Base-by-base conservation (phyloP, 164 flowering plant species). In the Euptelea pleiosperma region DNA sequence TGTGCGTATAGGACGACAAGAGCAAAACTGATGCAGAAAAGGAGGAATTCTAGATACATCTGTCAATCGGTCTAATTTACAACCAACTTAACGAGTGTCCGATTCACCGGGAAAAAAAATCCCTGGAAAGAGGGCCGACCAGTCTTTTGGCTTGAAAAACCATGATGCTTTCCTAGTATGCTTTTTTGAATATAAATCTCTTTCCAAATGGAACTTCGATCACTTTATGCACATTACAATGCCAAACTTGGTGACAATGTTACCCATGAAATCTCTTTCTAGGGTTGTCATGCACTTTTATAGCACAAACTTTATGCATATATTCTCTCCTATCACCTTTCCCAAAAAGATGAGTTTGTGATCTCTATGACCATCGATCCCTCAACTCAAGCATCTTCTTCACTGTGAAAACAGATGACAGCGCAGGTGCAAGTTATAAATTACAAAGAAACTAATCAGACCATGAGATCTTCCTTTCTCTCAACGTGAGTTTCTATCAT, bases 241-340 rank as follows among this genome's bases (percentile, higher is more conserved):
- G 44, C 59, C 49, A 63, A 67, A 59, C 62, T 48, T 18, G 35
- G 57, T 41, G 47, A 64, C 29, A 29, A 25, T 41, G 48, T 59
- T 60, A 62, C 60, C 48, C 56, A 47, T 44, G 41, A 59, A 43
- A 62, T 60, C 57, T 67, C 55, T 48, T 60, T 47, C 66, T 7
- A 42, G 52, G 58, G 51, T 19, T 74, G 64, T 55, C 70, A 70
- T 63, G 54, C 36, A 28, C 70, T 70, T 49, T 64, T 67, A 58
- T 44, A 35, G 51, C 51, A 67, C 68, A 62, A 59, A 58, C 63
- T 65, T 61, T 26, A 62, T 26, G 79, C 78, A 76, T 78, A 81
- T 81, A 81, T 81, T 81, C 86, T 75, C 60, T 33, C 55, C 46
- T 28, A 60, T 42, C 62, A 61, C 21, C 62, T 64, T 73, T 69